Percentiles rank a stretch among this genome's conserved stretches.
Conservation (phyloP, 202 grass and related monocot species). For the Panicum hallii region DNA sequence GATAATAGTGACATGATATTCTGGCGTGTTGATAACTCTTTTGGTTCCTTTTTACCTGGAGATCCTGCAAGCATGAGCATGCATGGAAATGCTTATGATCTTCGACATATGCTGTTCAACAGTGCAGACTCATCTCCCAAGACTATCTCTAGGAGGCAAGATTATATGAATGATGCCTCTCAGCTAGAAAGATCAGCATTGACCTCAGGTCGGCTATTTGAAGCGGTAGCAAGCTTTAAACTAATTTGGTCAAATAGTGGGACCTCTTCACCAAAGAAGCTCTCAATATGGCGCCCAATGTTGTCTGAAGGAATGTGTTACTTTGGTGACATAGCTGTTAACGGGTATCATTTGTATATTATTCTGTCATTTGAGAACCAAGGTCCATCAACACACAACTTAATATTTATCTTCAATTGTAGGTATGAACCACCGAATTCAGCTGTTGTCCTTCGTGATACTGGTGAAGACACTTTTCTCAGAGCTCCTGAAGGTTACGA, state of each 20-base stretch:
- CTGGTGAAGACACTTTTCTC: constrained; percentile 74
- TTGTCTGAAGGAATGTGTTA: constrained; percentile 80
- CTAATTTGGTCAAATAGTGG: constrained; percentile 89
- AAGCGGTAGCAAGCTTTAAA: constrained; percentile 89
- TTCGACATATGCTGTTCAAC: constrained; percentile 84
- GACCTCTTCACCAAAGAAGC: constrained; percentile 67
- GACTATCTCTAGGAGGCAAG: constrained; percentile 50
- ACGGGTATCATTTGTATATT: constrained; percentile 63
- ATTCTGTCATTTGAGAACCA: constrained; percentile 31
- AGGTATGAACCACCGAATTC: constrained; percentile 98
- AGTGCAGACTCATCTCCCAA: constrained; percentile 48
- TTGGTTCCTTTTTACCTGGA: constrained; percentile 93
- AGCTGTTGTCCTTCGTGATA: constrained; percentile 80
- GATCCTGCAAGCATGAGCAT: constrained; percentile 59
- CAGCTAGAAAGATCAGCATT: constrained; percentile 62
- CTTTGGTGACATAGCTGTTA: constrained; percentile 89
- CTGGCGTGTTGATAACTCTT: constrained; percentile 86
- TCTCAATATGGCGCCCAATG: constrained; percentile 95
- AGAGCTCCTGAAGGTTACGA: constrained; percentile 79
- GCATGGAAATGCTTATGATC: constrained; percentile 74
- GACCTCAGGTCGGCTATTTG: constrained; percentile 77
- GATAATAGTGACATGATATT: constrained; percentile 70
- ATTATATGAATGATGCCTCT: constrained; percentile 49
- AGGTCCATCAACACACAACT: constrained; percentile 36
- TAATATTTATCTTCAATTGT: constrained; percentile 38